These are phyloP conservation scores for Alternaria hordeiaustralica DNA, from an alignment of 2,329 filamentous ascomycete genomes.

Conservation along the genomic window DNA sequence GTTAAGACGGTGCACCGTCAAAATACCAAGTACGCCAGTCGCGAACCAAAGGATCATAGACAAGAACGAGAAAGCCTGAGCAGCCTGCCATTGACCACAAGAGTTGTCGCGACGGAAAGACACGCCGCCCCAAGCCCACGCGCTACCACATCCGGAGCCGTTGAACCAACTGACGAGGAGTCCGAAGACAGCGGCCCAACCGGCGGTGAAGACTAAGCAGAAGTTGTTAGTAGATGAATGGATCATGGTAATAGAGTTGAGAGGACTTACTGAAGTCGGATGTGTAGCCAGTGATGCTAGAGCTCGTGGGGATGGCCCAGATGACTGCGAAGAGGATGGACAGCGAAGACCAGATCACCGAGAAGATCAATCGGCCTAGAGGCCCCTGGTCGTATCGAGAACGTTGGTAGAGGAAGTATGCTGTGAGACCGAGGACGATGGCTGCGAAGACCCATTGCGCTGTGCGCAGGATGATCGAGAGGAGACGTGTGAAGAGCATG, in stretches of 20 bases:
- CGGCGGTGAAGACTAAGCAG: slow-evolving; percentile 63
- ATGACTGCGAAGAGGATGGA: slow-evolving; percentile 72
- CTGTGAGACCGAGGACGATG: slow-evolving; percentile 54
- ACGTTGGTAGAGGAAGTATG: slow-evolving; percentile 31
- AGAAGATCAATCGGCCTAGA: slow-evolving; percentile 74
- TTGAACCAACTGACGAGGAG: slow-evolving; percentile 51
- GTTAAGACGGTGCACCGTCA: slow-evolving; percentile 26
- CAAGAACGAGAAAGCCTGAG: slow-evolving; percentile 74
- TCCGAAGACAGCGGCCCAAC: slow-evolving; percentile 64
- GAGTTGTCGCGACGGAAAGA: slow-evolving; percentile 44
- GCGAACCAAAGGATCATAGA: slow-evolving; percentile 74
- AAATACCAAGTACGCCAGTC: slow-evolving; percentile 49
- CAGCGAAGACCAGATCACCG: slow-evolving; percentile 72
- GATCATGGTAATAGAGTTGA: too few species aligned
- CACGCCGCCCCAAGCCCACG: slow-evolving; percentile 62
- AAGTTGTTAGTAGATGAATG: neutral
- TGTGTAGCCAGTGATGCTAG: slow-evolving; percentile 72
- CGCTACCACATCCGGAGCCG: slow-evolving; percentile 31
- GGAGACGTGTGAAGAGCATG: slow-evolving; percentile 54
- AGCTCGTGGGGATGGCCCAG: slow-evolving; percentile 75
- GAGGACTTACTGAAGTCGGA: slow-evolving; percentile 61
- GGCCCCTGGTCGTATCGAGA: slow-evolving; percentile 58
- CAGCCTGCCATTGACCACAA: slow-evolving; percentile 75
- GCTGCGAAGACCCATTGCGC: slow-evolving; percentile 73
- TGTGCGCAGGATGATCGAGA: slow-evolving; percentile 65